Base-by-base conservation (phyloP, 805 yeast genomes). In the Barnettozyma salicaria region DNA sequence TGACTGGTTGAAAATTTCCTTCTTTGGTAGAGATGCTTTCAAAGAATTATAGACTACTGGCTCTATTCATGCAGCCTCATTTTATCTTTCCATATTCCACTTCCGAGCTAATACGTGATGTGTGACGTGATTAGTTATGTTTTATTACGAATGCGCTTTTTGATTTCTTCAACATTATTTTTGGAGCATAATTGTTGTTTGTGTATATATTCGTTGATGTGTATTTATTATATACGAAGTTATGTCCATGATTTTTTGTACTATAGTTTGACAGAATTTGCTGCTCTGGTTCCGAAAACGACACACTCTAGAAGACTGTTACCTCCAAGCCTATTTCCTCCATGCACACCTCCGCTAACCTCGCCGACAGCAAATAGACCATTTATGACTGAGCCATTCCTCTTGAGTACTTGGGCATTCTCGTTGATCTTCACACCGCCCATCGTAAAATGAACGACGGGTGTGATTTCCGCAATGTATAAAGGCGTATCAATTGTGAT, bases 1-100 rank as follows among this genome's bases (percentile, higher is more conserved):
- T 47, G 97, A 90, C 61, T 89, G 97, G 97, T 56, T 78, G 45
- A 89, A 88, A 71, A 81, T 85, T 44, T 73, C 78, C 48, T 66
- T 87, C 59, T 85, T 90, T 55, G 97, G 97, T 44, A 84, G 97
- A 69, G 96, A 89, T 63, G 81, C 68, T 10, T 60, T 66, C 13
- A 53, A 53, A 40, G 56, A 53, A 34, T 30, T 38, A 25, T 38
- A 38, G 36, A 26, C 7, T 25, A 12, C 27, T 10, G n/a, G n/a
- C n/a, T n/a, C n/a, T n/a, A n/a, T n/a, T n/a, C n/a, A n/a, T n/a
- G n/a, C n/a, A n/a, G n/a, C n/a, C n/a, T n/a, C n/a, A n/a, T n/a
- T n/a, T n/a, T n/a, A n/a, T n/a, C n/a, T n/a, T n/a, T n/a, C n/a
- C n/a, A n/a, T n/a, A n/a, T n/a, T n/a, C n/a, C n/a, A n/a, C n/a